Evolutionary conservation across 2,329 filamentous ascomycete genomes (phyloP), one percentile per base, ranked within the genome.

Genomic region (Cephalotrichum gorgonifer): DNA sequence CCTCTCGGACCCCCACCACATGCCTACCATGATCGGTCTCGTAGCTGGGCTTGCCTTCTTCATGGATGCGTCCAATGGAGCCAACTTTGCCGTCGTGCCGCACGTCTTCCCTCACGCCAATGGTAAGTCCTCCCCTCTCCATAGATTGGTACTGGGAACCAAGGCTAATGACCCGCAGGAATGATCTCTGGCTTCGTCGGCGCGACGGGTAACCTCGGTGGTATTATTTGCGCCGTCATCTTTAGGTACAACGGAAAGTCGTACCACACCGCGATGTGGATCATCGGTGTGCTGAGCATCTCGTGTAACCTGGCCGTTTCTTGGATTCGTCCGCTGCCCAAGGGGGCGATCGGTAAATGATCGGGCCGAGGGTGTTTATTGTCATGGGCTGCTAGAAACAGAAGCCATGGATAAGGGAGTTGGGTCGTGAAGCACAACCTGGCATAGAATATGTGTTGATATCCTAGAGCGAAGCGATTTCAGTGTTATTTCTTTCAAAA

Each of bases 101-200:
- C 90, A 95, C 61, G 84, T 95, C 1, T 85, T 90, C 64, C 87
- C 88, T 1, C 76, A 75, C 52, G 86, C 88, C 52, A 95, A 95
- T 64, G 89, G 88, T 14, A 27, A 20, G 23, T 31, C 3, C 14
- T 38, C 54, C 70, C 44, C 75, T 91, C 11, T 84, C 83, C 42
- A 11, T 51, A 65, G 89, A 47, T 90, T 88, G 58, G 81, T 85
- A 25, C 11, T 4, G 9, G 2, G 4, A 43, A n/a, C 17, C 9
- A 12, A 25, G 17, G 42, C 26, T 44, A 14, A 44, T 17, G 25
- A 20, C 6, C 7, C 5, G 8, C n/a, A 44, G 43, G 43, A 6
- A 62, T 76, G 50, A 75, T 95, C 6, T 86, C 84, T 1, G 89
- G 89, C 12, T 70, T 86, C 31, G 84, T 88, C 0, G 90, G 90